Base-by-base conservation (phyloP, 768 basidiomycete genomes). In the Lepiota venenata region DNA sequence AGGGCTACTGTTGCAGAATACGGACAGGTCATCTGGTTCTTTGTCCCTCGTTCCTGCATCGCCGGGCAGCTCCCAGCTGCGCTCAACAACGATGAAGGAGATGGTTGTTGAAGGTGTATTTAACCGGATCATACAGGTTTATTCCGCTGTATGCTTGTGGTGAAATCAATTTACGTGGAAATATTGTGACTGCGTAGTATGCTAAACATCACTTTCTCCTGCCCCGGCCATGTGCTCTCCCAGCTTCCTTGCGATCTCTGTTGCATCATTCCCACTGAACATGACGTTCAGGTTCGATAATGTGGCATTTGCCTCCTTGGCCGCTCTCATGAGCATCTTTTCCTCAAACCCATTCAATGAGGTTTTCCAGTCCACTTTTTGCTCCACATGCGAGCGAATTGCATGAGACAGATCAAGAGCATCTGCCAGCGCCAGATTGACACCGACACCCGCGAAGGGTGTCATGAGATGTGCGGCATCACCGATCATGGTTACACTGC, bases 401-500 rank as follows among this genome's bases (percentile, higher is more conserved):
- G 58, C 55, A 27, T 36, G 20, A 1, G 57, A 55, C 8, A 64
- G 52, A 27, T 64, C 62, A 44, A 63, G 54, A 2, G 62, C 59
- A 50, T 61, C 63, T 27, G 52, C 40, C 61, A 66, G 61, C 4
- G 57, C 63, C 14, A 59, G 49, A 39, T 65, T 65, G 12, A 64
- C 63, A 3, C 65, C 65, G 29, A 58, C 60, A 10, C 65, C 65
- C 1, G 61, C 60, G 42, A 63, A 64, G 16, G 63, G 65, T 7
- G 62, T 59, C 60, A 66, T 63, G 16, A 63, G 57, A 56, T 66
- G 65, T 2, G 65, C 65, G 12, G 65, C 63, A 58, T 66, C 63
- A 4, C 63, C 65, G 1, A 66, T 43, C 15, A 66, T 36, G 14
- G 65, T 64, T 41, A 58, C 53, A 9, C 59, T 56, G 32, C 32